Conservation (phyloP, 345 rosid species). For the Bruguiera sexangula region DNA sequence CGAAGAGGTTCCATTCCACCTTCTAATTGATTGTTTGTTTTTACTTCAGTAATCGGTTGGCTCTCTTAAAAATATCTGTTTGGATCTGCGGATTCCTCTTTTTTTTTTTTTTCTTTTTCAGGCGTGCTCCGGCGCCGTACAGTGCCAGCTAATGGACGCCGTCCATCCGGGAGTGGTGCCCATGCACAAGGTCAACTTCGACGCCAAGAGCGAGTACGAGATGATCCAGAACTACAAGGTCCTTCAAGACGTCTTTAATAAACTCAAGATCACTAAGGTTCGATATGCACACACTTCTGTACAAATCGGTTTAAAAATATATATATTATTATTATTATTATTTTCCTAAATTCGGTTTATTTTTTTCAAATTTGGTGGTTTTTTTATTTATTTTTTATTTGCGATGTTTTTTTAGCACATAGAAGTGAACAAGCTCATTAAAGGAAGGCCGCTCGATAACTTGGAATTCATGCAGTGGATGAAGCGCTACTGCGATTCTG, state of each 20-base stretch:
- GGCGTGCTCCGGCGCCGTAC: slow-evolving; percentile 94
- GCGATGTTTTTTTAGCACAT: slow-evolving; percentile 47
- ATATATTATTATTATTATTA: too few relatives aligned
- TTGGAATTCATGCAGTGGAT: slow-evolving; percentile 98
- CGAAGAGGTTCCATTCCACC: slow-evolving; percentile 60
- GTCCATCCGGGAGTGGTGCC: slow-evolving; percentile 88
- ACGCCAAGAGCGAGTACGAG: slow-evolving; percentile 94
- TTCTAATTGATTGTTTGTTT: neutral
- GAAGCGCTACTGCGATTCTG: slow-evolving; percentile 92
- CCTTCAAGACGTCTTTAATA: slow-evolving; percentile 95
- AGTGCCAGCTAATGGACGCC: slow-evolving; percentile 90
- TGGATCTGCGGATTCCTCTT: slow-evolving; percentile 3
- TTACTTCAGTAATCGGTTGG: neutral
- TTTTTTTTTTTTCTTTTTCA: slow-evolving; percentile 5
- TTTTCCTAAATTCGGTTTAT: neutral
- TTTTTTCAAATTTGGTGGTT: neutral
- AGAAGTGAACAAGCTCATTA: slow-evolving; percentile 84
- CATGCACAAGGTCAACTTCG: slow-evolving; percentile 97
- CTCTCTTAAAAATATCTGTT: neutral
- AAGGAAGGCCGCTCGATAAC: slow-evolving; percentile 95
- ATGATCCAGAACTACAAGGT: slow-evolving; percentile 97
- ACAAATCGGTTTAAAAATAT: too few relatives aligned
- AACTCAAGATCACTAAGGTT: slow-evolving; percentile 94
- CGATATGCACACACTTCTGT: too few relatives aligned
- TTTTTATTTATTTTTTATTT: neutral